These are phyloP conservation scores for Pilasporangium apinafurcum DNA, from an alignment of 352 stramenopile genomes.

Conservation along the genomic window DNA sequence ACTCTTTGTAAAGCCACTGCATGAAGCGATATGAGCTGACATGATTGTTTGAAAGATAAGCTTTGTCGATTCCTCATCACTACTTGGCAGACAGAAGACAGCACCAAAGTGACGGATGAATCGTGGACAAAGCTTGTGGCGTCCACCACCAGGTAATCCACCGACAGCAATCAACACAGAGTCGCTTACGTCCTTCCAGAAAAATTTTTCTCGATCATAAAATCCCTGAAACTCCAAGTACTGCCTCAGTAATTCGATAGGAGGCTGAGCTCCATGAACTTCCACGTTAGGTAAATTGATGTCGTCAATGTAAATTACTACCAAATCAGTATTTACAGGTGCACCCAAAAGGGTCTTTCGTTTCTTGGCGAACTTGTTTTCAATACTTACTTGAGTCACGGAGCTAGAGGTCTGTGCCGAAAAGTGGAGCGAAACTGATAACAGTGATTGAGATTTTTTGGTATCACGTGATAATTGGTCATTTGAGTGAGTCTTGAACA, in stretches of 20 bases:
- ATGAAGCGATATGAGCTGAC: conserved; percentile 26
- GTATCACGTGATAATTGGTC: too few relatives aligned
- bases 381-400: conserved; percentile 79
- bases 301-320: conserved; percentile 89
- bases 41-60: conserved; percentile 89
- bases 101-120: conserved; percentile 66
- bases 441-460: conserved; percentile 9
- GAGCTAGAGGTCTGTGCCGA: conserved; percentile 83
- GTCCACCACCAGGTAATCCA: conserved; percentile 48
- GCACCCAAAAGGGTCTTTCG: conserved; percentile 88
- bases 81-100: conserved; percentile 66
- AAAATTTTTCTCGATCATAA: conserved; percentile 81
- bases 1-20: conserved; percentile 24
- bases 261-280: conserved; percentile 60
- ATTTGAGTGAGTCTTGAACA: conserved; percentile 43
- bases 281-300: conserved; percentile 88
- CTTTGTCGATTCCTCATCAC: conserved; percentile 71
- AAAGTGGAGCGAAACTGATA: conserved; percentile 71
- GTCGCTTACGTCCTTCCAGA: conserved; percentile 74
- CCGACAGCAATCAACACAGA: conserved; percentile 60
- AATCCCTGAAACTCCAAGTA: conserved; percentile 63
- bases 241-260: conserved; percentile 72
- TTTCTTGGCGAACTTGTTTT: conserved; percentile 90
- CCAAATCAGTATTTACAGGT: conserved; percentile 55
- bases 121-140: conserved; percentile 43